Evolutionary conservation across 768 basidiomycete species (phyloP).

Genomic region (Agaricus subrufescens): DNA sequence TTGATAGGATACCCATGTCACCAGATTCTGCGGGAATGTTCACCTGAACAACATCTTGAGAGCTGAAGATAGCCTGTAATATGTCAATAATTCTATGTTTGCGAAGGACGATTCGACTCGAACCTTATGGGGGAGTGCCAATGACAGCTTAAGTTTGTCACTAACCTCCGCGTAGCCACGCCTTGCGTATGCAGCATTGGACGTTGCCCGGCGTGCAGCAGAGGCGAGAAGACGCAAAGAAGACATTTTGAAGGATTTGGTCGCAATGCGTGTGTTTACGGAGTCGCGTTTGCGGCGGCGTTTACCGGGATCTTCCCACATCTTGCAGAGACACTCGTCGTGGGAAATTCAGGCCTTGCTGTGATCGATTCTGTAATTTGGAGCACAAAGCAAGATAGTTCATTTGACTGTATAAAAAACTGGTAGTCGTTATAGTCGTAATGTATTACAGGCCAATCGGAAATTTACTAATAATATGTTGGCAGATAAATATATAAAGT

Average conservation of each 20-base stretch:
- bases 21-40: slow-evolving; percentile 92
- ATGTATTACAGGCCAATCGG: neutral
- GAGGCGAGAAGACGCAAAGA: slow-evolving; percentile 67
- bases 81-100: neutral
- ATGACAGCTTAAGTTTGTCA: slow-evolving; percentile 88
- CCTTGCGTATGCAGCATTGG: slow-evolving; percentile 45
- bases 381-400: neutral
- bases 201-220: slow-evolving; percentile 56
- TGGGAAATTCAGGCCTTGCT: too few species aligned
- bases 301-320: slow-evolving; percentile 14
- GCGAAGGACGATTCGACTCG: slow-evolving; percentile 19
- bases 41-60: slow-evolving; percentile 91
- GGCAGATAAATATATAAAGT: too few species aligned
- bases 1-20: slow-evolving; percentile 99
- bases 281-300: slow-evolving; percentile 27
- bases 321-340: neutral
- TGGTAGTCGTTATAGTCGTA: too few species aligned
- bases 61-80: slow-evolving; percentile 81
- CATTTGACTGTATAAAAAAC: too few species aligned
- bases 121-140: slow-evolving; percentile 95
- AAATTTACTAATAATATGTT: too few species aligned
- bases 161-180: slow-evolving; percentile 91
- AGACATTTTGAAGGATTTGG: slow-evolving; percentile 51
- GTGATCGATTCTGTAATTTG: neutral
- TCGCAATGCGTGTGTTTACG: slow-evolving; percentile 37